Conservation (phyloP, 805 yeast genomes). For the Starmerella etchellsii region DNA sequence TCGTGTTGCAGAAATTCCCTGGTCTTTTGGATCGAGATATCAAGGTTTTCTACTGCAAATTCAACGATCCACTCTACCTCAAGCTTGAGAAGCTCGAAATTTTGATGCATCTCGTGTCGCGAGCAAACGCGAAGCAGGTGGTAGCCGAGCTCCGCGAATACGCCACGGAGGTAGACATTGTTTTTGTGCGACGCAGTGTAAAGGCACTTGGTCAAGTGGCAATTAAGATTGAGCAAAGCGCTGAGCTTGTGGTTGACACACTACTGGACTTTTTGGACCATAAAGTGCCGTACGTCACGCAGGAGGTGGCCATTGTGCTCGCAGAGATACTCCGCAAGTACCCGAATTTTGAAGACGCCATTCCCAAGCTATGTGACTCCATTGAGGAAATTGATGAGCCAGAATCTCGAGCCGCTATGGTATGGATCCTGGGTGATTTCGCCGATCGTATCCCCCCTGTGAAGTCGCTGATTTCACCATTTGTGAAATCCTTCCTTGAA, state of each 20-base stretch:
- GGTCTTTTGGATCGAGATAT: constrained; percentile 61
- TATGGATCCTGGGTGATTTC: constrained; percentile 79
- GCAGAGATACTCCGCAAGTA: constrained; percentile 67
- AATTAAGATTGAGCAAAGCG: constrained; percentile 53
- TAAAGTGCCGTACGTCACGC: constrained; percentile 54
- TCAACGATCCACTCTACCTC: constrained; percentile 81
- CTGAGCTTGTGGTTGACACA: constrained; percentile 53
- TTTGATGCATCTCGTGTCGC: constrained; percentile 63
- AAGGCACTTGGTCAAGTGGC: constrained; percentile 86
- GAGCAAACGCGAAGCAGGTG: constrained; percentile 46
- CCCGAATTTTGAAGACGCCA: constrained; percentile 44
- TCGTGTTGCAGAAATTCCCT: constrained; percentile 82
- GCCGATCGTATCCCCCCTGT: constrained; percentile 38
- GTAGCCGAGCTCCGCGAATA: constrained; percentile 72
- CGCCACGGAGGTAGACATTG: constrained; percentile 77
- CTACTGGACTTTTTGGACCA: constrained; percentile 51
- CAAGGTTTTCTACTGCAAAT: constrained; percentile 80
- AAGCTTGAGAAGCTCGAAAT: constrained; percentile 91
- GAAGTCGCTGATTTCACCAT: constrained; percentile 30
- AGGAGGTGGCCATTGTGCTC: constrained; percentile 65
- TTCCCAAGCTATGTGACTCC: constrained; percentile 34
- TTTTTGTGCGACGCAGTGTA: constrained; percentile 79
- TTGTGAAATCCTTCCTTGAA: constrained; percentile 40
- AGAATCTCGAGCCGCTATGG: constrained; percentile 63
- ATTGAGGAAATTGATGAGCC: constrained; percentile 58